phyloP scores from a whole-genome alignment of 805 yeast genomes.

The Schizosaccharomyces cryophilus region DNA sequence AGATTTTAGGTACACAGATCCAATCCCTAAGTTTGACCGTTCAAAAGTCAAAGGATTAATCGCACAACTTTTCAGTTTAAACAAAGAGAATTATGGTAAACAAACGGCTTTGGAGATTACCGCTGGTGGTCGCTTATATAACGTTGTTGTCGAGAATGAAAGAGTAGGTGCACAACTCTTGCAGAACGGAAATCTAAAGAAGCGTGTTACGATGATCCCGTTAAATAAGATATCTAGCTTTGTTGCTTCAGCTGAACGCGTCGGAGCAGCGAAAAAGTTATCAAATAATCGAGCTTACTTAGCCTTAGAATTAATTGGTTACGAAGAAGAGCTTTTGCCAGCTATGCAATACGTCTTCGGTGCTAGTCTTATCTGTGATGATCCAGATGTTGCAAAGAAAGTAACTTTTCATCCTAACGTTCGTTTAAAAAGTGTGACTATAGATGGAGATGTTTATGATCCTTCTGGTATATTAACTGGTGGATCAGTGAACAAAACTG shows the following conservation, averaged over 20 bases:
- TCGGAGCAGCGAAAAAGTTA: constrained; percentile 42
- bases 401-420: constrained; percentile 73
- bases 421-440: constrained; percentile 58
- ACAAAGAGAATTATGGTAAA: constrained; percentile 29
- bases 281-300: constrained; percentile 72
- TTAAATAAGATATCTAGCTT: constrained; percentile 57
- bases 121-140: constrained; percentile 78
- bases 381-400: constrained; percentile 65
- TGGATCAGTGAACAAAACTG: constrained; percentile 43
- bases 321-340: constrained; percentile 36
- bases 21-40: constrained; percentile 34
- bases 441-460: constrained; percentile 84
- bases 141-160: constrained; percentile 76
- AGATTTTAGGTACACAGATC: constrained; percentile 49
- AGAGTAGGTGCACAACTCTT: constrained; percentile 60
- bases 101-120: constrained; percentile 75
- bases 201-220: constrained; percentile 79
- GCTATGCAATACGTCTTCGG: constrained; percentile 93
- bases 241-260: constrained; percentile 25
- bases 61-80: constrained; percentile 53
- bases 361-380: constrained; percentile 60
- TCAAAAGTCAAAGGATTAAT: constrained; percentile 63
- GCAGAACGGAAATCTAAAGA: constrained; percentile 50
- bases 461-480: constrained; percentile 93
- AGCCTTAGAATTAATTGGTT: constrained; percentile 64